Conservation (phyloP, 2,329 filamentous ascomycete species). For the Cordyceps javanica region DNA sequence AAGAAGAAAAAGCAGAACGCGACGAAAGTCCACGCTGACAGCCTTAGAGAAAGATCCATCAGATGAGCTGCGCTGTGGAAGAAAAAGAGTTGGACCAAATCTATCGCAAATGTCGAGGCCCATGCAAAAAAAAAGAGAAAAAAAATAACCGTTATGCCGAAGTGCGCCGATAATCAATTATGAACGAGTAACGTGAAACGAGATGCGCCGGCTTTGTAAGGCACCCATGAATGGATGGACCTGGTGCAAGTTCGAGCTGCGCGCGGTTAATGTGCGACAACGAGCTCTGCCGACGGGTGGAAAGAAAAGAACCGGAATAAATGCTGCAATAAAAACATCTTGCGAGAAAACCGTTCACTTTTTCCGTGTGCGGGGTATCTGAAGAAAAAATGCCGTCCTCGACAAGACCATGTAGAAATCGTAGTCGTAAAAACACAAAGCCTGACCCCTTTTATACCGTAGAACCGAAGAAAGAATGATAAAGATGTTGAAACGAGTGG, state of each 20-base stretch:
- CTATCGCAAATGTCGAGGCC: slow-evolving; percentile 13
- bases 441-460: slow-evolving; percentile 21
- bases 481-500: slow-evolving; percentile 17
- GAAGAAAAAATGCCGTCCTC: slow-evolving; percentile 25
- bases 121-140: slow-evolving; percentile 20
- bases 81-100: slow-evolving; percentile 6
- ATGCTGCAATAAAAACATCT: slow-evolving; percentile 17
- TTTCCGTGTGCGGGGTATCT: slow-evolving; percentile 36
- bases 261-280: not conserved
- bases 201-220: not conserved
- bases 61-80: not conserved
- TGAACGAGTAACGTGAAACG: slow-evolving; percentile 24
- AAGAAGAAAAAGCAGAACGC: not conserved
- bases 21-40: not conserved
- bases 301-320: slow-evolving; percentile 8
- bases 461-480: slow-evolving; percentile 15
- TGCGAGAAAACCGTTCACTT: slow-evolving; percentile 20
- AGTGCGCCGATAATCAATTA: slow-evolving; percentile 30
- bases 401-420: slow-evolving; percentile 25
- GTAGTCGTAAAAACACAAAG: slow-evolving; percentile 26
- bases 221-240: not conserved
- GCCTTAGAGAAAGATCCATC: not conserved
- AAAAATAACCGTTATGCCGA: slow-evolving; percentile 13
- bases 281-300: not conserved
- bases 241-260: not conserved